Conservation (phyloP, 768 basidiomycete genomes). For the Lactifluus rugatus region DNA sequence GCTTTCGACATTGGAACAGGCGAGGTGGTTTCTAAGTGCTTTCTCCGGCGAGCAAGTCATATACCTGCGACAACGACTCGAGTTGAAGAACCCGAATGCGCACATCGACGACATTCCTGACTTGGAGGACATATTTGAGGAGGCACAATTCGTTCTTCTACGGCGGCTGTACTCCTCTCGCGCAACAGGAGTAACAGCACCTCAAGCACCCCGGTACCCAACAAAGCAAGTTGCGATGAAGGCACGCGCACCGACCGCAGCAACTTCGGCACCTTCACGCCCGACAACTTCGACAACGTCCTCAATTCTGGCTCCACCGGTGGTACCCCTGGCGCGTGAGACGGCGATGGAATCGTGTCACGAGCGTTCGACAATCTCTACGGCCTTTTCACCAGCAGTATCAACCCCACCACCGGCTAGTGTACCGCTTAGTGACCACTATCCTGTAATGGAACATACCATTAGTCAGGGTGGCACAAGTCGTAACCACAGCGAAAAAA, state of each 20-base stretch:
- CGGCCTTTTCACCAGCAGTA: not conserved
- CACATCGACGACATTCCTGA: not conserved
- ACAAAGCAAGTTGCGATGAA: not conserved
- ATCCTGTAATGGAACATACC: conserved; percentile 32
- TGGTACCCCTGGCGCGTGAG: not conserved
- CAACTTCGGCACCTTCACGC: not conserved
- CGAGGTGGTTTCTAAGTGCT: not conserved
- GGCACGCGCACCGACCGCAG: not conserved
- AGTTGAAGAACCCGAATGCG: not conserved
- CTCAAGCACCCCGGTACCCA: not conserved
- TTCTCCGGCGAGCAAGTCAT: not conserved
- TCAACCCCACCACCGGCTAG: conserved; percentile 21
- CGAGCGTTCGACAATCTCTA: not conserved
- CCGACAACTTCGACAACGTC: not conserved
- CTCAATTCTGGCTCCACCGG: not conserved
- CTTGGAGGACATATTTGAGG: not conserved
- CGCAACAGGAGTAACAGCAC: not conserved
- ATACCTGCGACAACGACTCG: not conserved
- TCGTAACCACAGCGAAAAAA: conserved; percentile 60
- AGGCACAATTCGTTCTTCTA: not conserved
- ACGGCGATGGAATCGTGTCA: not conserved
- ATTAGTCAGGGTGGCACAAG: conserved; percentile 40
- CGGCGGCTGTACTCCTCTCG: not conserved
- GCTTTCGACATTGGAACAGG: not conserved
- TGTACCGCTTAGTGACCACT: conserved; percentile 27